These are phyloP conservation scores for Phaeosphaeria sp. DNA, from an alignment of 2,329 filamentous ascomycete species.

Conservation along the genomic window DNA sequence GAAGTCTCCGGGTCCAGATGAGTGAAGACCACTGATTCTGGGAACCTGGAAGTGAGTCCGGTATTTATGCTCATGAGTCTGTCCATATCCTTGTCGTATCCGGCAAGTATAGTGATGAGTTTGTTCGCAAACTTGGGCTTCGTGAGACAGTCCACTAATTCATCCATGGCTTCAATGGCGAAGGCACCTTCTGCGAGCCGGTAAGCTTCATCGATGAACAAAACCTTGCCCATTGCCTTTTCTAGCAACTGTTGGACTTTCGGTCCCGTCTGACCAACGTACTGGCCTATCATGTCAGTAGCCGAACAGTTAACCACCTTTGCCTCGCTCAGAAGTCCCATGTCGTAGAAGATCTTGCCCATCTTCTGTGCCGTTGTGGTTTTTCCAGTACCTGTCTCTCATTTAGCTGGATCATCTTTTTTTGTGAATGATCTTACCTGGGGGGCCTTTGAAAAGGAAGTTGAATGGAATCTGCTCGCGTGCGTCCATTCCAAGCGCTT, in stretches of 20 bases:
- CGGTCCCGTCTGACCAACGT: conserved; percentile 72
- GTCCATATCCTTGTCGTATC: conserved; percentile 72
- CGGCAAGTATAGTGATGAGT: conserved; percentile 71
- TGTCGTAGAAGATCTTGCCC: conserved; percentile 76
- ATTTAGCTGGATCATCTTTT: conserved; percentile 3
- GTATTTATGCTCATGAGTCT: conserved; percentile 66
- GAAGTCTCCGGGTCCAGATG: conserved; percentile 41
- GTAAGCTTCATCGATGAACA: conserved; percentile 78
- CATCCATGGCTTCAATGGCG: conserved; percentile 62
- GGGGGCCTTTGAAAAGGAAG: conserved; percentile 71
- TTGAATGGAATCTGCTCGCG: conserved; percentile 67
- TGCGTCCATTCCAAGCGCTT: conserved; percentile 60
- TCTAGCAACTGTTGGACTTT: conserved; percentile 68
- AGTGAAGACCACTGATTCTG: conserved; percentile 65
- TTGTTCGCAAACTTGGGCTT: conserved; percentile 65
- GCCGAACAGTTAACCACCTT: conserved; percentile 72
- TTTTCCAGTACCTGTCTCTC: conserved; percentile 67
- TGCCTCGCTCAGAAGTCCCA: conserved; percentile 68
- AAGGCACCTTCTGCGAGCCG: conserved; percentile 65
- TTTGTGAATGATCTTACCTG: conserved; percentile 54
- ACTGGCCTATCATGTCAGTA: conserved; percentile 72
- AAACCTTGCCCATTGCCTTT: conserved; percentile 67
- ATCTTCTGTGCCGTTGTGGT: conserved; percentile 76
- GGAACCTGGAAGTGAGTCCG: conserved; percentile 70
- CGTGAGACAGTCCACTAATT: conserved; percentile 60